Percentiles rank a stretch among this genome's conserved stretches.
phyloP scores from a whole-genome alignment of 257 asterid species.

The Solanum medicagineum region DNA sequence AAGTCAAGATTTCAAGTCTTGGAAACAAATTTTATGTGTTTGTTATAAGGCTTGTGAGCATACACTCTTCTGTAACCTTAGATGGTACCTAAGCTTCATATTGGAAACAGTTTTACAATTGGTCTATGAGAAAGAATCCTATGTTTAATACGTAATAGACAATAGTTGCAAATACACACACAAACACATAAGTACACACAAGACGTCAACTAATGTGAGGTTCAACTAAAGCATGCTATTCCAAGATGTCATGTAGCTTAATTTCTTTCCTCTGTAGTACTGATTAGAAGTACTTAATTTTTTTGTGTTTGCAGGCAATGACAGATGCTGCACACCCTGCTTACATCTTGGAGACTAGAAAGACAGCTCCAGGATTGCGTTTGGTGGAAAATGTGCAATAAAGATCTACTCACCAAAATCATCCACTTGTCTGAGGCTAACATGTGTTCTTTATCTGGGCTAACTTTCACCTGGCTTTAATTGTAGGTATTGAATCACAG shows the following conservation, averaged over 20 bases:
- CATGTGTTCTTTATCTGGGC: background rate
- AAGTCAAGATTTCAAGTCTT: background rate
- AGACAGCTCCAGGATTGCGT: conserved; percentile 95
- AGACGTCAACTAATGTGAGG: no score
- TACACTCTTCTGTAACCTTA: background rate
- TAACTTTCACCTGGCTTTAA: background rate
- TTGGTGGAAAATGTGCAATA: conserved; percentile 99
- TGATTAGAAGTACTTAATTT: background rate
- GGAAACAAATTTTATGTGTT: background rate
- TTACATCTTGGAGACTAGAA: conserved; percentile 74
- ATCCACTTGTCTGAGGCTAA: background rate
- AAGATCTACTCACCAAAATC: conserved; percentile 24
- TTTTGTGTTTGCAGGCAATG: conserved; percentile 55
- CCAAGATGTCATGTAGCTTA: background rate
- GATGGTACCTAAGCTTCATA: background rate
- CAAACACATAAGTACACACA: background rate
- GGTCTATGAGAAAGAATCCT: background rate
- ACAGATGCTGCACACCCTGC: conserved; percentile 93
- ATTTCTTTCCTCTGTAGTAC: background rate
- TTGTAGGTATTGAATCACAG: conserved; percentile 81
- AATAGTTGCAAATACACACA: background rate
- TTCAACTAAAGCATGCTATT: background rate
- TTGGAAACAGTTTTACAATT: background rate
- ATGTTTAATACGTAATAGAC: background rate
- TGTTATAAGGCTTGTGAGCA: background rate